phyloP scores from a whole-genome alignment of 179 eudicot genomes.

The Kewa caespitosa region DNA sequence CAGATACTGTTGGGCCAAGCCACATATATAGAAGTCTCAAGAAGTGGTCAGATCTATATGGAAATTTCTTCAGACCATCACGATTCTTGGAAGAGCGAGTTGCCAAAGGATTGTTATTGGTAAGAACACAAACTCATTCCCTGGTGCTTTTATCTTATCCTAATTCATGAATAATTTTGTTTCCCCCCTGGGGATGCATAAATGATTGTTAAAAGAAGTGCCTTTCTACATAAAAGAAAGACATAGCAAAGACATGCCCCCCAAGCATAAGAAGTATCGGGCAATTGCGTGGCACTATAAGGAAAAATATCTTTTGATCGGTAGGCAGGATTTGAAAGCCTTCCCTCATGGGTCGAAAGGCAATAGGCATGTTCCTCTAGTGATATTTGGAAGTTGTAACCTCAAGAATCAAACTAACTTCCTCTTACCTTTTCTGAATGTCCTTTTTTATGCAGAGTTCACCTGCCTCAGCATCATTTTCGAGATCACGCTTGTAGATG shows the following conservation, averaged over 20 bases:
- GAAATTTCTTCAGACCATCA: slow-evolving; percentile 84
- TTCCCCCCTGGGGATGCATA: neutral
- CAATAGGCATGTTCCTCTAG: too few species aligned
- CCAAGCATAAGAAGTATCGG: too few species aligned
- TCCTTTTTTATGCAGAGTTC: slow-evolving; percentile 57
- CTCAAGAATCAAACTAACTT: too few species aligned
- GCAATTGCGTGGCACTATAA: too few species aligned
- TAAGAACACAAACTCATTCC: slow-evolving; percentile 29
- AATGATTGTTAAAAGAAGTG: too few species aligned
- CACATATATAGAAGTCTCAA: slow-evolving; percentile 63
- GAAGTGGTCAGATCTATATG: slow-evolving; percentile 69
- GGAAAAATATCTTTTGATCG: too few species aligned
- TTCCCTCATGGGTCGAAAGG: too few species aligned
- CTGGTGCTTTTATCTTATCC: neutral
- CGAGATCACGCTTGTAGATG: slow-evolving; percentile 61
- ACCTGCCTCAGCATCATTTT: slow-evolving; percentile 45
- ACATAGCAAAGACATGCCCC: too few species aligned
- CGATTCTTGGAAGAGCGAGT: slow-evolving; percentile 85
- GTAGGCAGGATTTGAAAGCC: too few species aligned
- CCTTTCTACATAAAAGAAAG: too few species aligned
- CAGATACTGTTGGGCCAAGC: slow-evolving; percentile 74
- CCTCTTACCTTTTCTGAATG: neutral
- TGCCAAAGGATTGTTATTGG: slow-evolving; percentile 73
- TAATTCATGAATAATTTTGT: neutral
- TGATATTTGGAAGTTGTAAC: too few species aligned